These are phyloP conservation scores for Citrus inodora DNA, from an alignment of 345 rosid species.

Conservation along the genomic window DNA sequence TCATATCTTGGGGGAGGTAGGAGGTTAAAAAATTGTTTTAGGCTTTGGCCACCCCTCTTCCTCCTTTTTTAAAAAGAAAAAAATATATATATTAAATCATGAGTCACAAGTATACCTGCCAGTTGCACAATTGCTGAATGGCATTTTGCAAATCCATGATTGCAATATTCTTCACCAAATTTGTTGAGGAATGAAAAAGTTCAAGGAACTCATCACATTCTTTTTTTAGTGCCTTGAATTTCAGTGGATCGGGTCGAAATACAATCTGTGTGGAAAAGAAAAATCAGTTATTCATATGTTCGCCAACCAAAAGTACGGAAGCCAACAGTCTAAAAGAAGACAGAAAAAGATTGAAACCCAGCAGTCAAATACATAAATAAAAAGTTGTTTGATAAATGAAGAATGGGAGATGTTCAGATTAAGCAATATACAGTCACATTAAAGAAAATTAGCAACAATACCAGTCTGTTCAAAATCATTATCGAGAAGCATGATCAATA, in stretches of 20 bases:
- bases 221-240: conserved; percentile 56
- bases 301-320: not conserved
- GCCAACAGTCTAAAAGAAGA: not conserved
- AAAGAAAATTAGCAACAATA: not conserved
- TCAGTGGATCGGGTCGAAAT: conserved; percentile 62
- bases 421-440: not conserved
- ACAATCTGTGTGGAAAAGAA: conserved; percentile 51
- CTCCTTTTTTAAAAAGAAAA: no score
- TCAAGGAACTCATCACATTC: conserved; percentile 63
- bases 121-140: conserved; percentile 56
- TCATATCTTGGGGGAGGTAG: no score
- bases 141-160: conserved; percentile 45
- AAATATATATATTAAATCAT: not conserved
- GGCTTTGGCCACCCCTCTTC: no score
- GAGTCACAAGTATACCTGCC: conserved; percentile 61
- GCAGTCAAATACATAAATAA: not conserved
- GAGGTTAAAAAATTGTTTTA: no score
- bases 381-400: not conserved
- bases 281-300: not conserved
- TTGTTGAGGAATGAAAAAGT: conserved; percentile 37
- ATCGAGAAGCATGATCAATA: not conserved
- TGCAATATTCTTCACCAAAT: conserved; percentile 36
- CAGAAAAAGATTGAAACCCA: not conserved
- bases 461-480: not conserved
- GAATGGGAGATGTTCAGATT: not conserved